Evolutionary conservation across 441 rosid genomes (phyloP).

Genomic region (Arabidopsis hybrid): DNA sequence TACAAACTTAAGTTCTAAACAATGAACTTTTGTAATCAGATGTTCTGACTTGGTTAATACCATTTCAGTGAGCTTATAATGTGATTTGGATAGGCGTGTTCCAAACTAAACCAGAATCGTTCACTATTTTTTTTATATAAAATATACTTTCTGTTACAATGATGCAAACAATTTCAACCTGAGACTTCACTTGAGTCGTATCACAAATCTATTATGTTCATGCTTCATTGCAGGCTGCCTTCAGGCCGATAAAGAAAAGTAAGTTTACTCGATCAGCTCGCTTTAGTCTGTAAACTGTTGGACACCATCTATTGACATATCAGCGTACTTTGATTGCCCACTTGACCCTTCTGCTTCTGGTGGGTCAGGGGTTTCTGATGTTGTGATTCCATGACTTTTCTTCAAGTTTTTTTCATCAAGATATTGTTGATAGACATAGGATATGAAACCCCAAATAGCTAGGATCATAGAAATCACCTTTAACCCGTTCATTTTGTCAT

Average conservation of each 20-base stretch:
- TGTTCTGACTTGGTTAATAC: conserved; percentile 12
- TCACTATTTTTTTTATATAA: not conserved
- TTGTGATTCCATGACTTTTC: conserved; percentile 24
- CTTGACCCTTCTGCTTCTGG: conserved; percentile 33
- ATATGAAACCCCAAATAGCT: conserved; percentile 72
- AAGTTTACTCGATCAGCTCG: no score
- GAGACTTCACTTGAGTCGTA: conserved; percentile 9
- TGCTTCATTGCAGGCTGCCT: not conserved
- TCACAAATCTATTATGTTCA: not conserved
- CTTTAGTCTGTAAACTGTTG: no score
- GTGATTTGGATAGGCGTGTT: conserved; percentile 1
- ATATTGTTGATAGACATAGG: conserved; percentile 57
- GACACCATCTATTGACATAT: not conserved
- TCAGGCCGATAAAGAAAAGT: no score
- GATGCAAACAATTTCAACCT: conserved; percentile 2
- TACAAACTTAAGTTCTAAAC: conserved; percentile 24
- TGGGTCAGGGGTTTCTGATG: conserved; percentile 35
- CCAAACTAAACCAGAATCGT: not conserved
- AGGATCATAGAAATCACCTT: conserved; percentile 66
- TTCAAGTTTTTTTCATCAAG: conserved; percentile 44
- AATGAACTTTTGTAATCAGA: not conserved
- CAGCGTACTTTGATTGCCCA: conserved; percentile 16
- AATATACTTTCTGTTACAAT: conserved; percentile 26
- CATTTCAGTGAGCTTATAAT: conserved; percentile 15
- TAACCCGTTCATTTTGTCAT: conserved; percentile 65